Evolutionary conservation across 2,329 filamentous ascomycete genomes (phyloP).

Genomic region (Xylariaceae sp.): DNA sequence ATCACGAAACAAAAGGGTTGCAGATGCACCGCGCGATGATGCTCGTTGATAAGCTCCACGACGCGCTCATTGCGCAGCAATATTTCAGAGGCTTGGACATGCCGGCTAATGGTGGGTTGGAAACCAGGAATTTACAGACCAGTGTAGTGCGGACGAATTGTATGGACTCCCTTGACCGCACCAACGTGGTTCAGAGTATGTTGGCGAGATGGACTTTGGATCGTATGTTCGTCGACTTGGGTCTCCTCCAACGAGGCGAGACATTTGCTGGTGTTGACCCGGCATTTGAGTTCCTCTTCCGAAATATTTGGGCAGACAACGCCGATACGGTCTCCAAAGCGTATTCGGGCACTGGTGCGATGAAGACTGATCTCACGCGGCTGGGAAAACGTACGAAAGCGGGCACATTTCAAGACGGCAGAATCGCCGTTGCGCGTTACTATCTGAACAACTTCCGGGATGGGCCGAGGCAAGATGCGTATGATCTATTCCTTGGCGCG

Average conservation of each 20-base stretch:
- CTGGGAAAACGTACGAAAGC: slow-evolving; percentile 82
- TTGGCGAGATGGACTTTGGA: slow-evolving; percentile 85
- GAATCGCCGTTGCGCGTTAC: slow-evolving; percentile 85
- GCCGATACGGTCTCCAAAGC: slow-evolving; percentile 89
- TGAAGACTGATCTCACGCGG: slow-evolving; percentile 98
- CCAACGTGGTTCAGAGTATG: slow-evolving; percentile 98
- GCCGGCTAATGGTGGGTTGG: slow-evolving; percentile 71
- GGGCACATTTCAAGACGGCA: slow-evolving; percentile 80
- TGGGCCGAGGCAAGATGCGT: slow-evolving; percentile 90
- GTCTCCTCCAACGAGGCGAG: slow-evolving; percentile 71
- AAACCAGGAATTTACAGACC: slow-evolving; percentile 76
- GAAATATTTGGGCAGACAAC: slow-evolving; percentile 98
- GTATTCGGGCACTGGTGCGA: slow-evolving; percentile 92
- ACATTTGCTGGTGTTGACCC: slow-evolving; percentile 72
- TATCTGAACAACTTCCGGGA: slow-evolving; percentile 92
- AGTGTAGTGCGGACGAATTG: slow-evolving; percentile 96
- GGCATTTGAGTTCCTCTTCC: slow-evolving; percentile 85
- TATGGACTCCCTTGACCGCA: slow-evolving; percentile 98
- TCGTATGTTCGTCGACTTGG: slow-evolving; percentile 81
- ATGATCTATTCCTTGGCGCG: slow-evolving; percentile 85
- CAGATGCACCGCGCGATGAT: slow-evolving; percentile 89
- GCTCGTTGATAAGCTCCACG: slow-evolving; percentile 75
- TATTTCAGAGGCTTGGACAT: slow-evolving; percentile 93
- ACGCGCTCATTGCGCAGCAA: slow-evolving; percentile 71
- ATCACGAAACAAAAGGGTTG: slow-evolving; percentile 93